phyloP scores from a whole-genome alignment of 306 rosid genomes.

The Cucumis hystrix region DNA sequence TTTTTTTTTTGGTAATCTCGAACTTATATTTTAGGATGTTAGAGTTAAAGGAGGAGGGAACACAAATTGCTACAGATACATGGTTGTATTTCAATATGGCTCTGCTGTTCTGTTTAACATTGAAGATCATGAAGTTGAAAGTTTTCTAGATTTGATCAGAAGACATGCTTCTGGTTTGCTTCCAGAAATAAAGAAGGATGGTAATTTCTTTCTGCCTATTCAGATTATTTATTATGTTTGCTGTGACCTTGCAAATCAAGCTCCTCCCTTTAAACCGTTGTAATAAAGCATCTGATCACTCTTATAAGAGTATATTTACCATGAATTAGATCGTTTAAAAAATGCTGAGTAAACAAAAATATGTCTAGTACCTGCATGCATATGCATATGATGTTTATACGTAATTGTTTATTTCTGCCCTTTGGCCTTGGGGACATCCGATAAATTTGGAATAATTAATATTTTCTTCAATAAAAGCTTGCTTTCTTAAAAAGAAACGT shows the following conservation, averaged over 20 bases:
- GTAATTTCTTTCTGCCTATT: conserved; percentile 25
- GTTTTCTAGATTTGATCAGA: conserved; percentile 48
- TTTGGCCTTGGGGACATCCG: too few species aligned
- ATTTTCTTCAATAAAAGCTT: too few species aligned
- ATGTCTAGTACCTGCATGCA: not conserved
- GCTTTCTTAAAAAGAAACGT: too few species aligned
- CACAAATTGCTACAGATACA: conserved; percentile 34
- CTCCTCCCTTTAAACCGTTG: not conserved
- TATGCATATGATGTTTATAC: not conserved
- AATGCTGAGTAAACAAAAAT: not conserved
- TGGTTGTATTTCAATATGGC: conserved; percentile 89
- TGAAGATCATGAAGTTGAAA: conserved; percentile 76
- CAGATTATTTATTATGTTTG: not conserved
- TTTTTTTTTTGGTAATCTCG: not conserved
- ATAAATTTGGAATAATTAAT: too few species aligned
- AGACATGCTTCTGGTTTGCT: conserved; percentile 87
- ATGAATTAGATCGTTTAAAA: not conserved
- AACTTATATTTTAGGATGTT: conserved; percentile 30
- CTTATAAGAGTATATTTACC: not conserved
- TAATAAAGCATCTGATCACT: not conserved
- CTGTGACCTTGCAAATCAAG: not conserved
- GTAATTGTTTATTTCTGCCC: too few species aligned
- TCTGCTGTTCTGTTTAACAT: conserved; percentile 86
- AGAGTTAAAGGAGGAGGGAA: conserved; percentile 21
- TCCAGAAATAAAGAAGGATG: conserved; percentile 81